Evolutionary conservation across 768 basidiomycete species (phyloP), one percentile per base, ranked within the genome.

Genomic region (Kwoniella dejecticola): DNA sequence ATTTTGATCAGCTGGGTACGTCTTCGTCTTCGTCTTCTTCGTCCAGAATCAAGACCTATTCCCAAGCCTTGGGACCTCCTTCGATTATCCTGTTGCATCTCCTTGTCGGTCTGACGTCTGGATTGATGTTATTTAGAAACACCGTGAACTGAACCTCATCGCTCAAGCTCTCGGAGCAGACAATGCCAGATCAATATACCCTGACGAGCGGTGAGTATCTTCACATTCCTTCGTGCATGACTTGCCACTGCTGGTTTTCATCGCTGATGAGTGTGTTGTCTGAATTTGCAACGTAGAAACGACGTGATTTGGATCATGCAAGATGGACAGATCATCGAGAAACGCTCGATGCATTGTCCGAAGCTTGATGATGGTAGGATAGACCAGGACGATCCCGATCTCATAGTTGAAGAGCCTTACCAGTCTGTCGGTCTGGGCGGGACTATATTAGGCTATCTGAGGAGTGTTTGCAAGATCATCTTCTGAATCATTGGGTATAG

Each of bases 231-330:
- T n/a, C n/a, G n/a, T n/a, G n/a, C n/a, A n/a, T n/a, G n/a, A n/a
- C n/a, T n/a, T n/a, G n/a, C n/a, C n/a, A n/a, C n/a, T n/a, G n/a
- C n/a, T n/a, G n/a, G n/a, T n/a, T n/a, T n/a, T n/a, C n/a, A n/a
- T n/a, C n/a, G n/a, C n/a, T n/a, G n/a, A n/a, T n/a, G n/a, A n/a
- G n/a, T n/a, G n/a, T n/a, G n/a, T n/a, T n/a, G n/a, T n/a, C n/a
- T n/a, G n/a, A n/a, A n/a, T n/a, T n/a, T n/a, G n/a, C n/a, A n/a
- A n/a, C 26, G n/a, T 33, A 68, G 67, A n/a, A 66, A 66, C 68
- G 68, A 69, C 48, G 38, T 69, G 23, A 62, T 69, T 36, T 69
- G 68, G 68, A 69, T 69, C 31, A 69, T 69, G 64, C 41, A 57
- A 17, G 41, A 57, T 29, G 60, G 62, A 7, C 23, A 36, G 31